Percentiles rank a stretch among this genome's conserved stretches.
These are phyloP conservation scores for Drechslerella dactyloides DNA, from an alignment of 2,329 filamentous ascomycete genomes.

Conservation along the genomic window DNA sequence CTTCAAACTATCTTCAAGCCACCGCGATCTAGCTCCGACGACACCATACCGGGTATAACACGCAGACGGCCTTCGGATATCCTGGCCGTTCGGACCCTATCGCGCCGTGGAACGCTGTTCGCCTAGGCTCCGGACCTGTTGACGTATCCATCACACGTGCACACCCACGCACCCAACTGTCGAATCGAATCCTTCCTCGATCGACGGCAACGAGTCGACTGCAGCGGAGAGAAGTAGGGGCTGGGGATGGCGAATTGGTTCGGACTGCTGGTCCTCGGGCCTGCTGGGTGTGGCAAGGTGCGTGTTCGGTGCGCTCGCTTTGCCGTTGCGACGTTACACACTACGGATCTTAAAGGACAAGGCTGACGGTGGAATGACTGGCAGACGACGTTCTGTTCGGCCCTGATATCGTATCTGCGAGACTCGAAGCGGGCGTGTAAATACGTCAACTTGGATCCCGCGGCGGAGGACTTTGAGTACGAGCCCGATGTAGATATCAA, in stretches of 20 bases:
- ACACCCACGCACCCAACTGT: background rate
- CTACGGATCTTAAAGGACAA: background rate
- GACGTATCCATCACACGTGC: background rate
- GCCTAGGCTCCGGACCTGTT: background rate
- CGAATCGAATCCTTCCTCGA: background rate
- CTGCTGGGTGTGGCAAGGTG: constrained; percentile 91
- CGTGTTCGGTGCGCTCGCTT: constrained; percentile 53
- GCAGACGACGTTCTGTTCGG: constrained; percentile 94
- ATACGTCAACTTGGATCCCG: constrained; percentile 90
- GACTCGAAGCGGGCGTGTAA: constrained; percentile 61
- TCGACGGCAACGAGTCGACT: constrained; percentile 3
- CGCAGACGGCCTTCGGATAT: constrained; percentile 15
- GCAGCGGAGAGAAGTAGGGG: constrained; percentile 61
- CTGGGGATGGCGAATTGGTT: constrained; percentile 74
- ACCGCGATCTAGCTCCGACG: background rate
- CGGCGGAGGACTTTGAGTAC: constrained; percentile 90
- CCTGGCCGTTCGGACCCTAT: constrained; percentile 43
- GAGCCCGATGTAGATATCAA: constrained; percentile 93
- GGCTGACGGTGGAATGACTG: too few species aligned
- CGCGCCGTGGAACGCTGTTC: constrained; percentile 18
- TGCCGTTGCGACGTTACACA: constrained; percentile 22
- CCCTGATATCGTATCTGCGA: constrained; percentile 89
- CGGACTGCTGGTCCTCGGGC: constrained; percentile 93
- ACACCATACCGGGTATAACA: background rate
- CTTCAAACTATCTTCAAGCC: background rate